phyloP scores from a whole-genome alignment of 148 eudicot species.

The Heliosperma pusillum region DNA sequence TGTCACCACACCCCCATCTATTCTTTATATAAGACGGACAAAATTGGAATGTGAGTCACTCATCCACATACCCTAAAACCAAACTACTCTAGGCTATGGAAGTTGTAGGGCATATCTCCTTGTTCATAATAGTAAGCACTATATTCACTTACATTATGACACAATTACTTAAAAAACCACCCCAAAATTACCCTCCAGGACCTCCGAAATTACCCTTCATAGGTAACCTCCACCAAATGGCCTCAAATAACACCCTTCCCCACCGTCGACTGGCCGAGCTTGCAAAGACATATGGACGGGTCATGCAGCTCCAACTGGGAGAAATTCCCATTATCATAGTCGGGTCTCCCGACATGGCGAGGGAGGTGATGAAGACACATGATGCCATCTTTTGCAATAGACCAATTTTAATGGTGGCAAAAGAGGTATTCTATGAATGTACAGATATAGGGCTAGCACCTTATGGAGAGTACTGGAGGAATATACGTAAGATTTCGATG shows the following conservation, averaged over 20 bases:
- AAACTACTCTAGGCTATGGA: too few species aligned
- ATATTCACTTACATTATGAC: background rate
- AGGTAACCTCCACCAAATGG: slow-evolving; percentile 30
- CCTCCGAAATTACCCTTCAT: slow-evolving; percentile 23
- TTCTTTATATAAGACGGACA: too few species aligned
- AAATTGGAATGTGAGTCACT: too few species aligned
- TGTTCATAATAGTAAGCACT: background rate
- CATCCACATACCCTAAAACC: too few species aligned
- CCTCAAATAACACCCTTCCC: slow-evolving; percentile 17
- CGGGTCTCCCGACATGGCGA: slow-evolving; percentile 18
- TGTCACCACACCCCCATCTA: too few species aligned
- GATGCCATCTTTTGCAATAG: slow-evolving; percentile 23
- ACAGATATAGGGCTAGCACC: slow-evolving; percentile 23
- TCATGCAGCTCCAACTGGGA: slow-evolving; percentile 27
- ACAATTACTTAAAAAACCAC: background rate
- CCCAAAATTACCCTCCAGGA: background rate
- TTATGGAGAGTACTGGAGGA: slow-evolving; percentile 30
- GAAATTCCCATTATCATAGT: slow-evolving; percentile 16
- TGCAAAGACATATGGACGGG: slow-evolving; percentile 11
- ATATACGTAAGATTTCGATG: slow-evolving; percentile 15
- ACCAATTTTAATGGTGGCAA: background rate
- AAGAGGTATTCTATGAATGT: slow-evolving; percentile 7
- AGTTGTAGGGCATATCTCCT: too few species aligned
- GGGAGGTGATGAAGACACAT: slow-evolving; percentile 25
- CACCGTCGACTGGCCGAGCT: slow-evolving; percentile 23